A percentile compares a stretch with the other conserved stretches of the same genome.
Evolutionary conservation across 2,329 filamentous ascomycete species (phyloP).

Genomic region (Aureobasidium sp.): DNA sequence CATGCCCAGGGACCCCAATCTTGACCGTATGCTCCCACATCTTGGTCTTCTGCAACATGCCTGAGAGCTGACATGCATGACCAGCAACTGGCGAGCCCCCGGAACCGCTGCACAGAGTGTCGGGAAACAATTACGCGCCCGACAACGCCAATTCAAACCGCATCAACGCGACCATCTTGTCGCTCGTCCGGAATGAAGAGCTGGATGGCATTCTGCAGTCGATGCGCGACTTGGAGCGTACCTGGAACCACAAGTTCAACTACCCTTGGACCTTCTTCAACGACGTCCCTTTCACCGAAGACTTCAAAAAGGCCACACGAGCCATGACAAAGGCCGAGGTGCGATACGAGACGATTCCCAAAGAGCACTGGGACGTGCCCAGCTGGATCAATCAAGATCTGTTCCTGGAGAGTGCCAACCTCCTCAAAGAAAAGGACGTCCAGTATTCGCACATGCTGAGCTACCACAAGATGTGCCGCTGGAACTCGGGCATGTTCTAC

Average conservation of each 20-base stretch:
- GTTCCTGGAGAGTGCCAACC: slow-evolving; percentile 74
- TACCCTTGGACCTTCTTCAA: slow-evolving; percentile 99
- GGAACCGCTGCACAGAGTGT: slow-evolving; percentile 63
- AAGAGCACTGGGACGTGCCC: slow-evolving; percentile 88
- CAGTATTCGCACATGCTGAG: slow-evolving; percentile 85
- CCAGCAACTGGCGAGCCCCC: slow-evolving; percentile 77
- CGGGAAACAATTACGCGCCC: slow-evolving; percentile 67
- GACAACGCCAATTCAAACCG: slow-evolving; percentile 69
- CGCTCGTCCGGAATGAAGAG: slow-evolving; percentile 89
- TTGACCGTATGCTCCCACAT: slow-evolving; percentile 64
- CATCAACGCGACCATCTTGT: slow-evolving; percentile 87
- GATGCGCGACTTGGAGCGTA: slow-evolving; percentile 86
- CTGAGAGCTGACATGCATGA: slow-evolving; percentile 17
- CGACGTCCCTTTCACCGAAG: slow-evolving; percentile 83
- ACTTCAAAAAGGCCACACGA: slow-evolving; percentile 79
- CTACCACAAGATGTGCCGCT: slow-evolving; percentile 98
- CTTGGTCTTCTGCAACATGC: background rate
- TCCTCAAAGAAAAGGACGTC: slow-evolving; percentile 75
- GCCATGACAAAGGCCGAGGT: slow-evolving; percentile 83
- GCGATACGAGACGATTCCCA: slow-evolving; percentile 81
- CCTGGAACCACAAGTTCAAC: slow-evolving; percentile 98
- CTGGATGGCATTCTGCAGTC: slow-evolving; percentile 74
- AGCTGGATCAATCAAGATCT: slow-evolving; percentile 87
- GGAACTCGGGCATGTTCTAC: slow-evolving; percentile 98
- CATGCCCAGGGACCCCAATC: slow-evolving; percentile 72